Conservation (phyloP, 768 basidiomycete species). For the Hirschioporus abietinus region DNA sequence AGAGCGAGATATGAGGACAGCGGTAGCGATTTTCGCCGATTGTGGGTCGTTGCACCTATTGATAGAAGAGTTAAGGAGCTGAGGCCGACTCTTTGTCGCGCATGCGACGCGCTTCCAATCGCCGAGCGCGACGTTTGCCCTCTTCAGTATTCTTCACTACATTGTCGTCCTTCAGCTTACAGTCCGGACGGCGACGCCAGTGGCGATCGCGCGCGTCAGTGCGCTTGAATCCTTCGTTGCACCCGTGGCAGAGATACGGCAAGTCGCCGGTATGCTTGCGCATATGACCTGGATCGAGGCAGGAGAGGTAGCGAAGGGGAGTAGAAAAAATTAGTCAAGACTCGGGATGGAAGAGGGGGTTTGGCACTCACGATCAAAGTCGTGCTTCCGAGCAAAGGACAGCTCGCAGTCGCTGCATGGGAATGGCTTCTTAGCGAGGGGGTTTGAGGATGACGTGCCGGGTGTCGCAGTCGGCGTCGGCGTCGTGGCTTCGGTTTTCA, state of each 20-base stretch:
- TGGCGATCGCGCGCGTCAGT: constrained; percentile 7
- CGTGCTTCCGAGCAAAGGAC: too few species aligned
- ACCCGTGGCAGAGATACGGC: not conserved
- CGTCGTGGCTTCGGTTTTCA: too few species aligned
- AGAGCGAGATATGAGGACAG: not conserved
- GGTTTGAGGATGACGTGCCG: too few species aligned
- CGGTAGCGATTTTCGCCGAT: not conserved
- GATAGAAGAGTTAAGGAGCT: not conserved
- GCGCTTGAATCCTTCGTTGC: constrained; percentile 4
- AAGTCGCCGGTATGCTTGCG: not conserved
- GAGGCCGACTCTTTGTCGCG: not conserved
- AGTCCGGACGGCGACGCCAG: constrained; percentile 1
- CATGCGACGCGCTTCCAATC: not conserved
- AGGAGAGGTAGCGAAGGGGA: not conserved
- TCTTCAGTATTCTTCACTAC: not conserved
- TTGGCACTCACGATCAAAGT: too few species aligned
- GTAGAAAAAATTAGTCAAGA: too few species aligned
- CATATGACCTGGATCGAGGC: not conserved
- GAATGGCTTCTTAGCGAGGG: too few species aligned
- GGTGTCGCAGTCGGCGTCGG: too few species aligned
- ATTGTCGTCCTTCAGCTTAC: not conserved
- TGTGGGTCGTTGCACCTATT: not conserved
- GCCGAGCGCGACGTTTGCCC: not conserved
- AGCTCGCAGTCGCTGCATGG: too few species aligned
- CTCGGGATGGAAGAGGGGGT: too few species aligned